phyloP scores from a whole-genome alignment of 2,329 filamentous ascomycete species.

The Curvularia sp. region DNA sequence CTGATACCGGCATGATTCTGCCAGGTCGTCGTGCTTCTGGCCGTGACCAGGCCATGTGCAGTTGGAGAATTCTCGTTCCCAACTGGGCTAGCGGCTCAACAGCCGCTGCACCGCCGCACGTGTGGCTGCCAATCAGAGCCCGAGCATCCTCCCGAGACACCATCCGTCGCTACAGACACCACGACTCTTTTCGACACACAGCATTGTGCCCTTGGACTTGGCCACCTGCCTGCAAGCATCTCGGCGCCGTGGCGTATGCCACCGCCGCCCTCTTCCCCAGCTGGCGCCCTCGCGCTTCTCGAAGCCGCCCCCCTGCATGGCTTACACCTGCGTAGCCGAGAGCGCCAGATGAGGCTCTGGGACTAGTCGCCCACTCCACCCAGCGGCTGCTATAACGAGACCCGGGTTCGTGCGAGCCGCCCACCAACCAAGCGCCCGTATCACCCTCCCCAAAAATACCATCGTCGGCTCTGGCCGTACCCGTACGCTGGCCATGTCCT shows the following conservation, averaged over 20 bases:
- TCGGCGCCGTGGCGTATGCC: no score
- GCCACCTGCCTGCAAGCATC: not conserved
- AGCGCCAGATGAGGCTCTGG: constrained; percentile 43
- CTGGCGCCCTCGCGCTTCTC: not conserved
- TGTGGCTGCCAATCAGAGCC: constrained; percentile 20
- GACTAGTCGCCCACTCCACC: constrained; percentile 25
- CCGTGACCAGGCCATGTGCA: constrained; percentile 11
- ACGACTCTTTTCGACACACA: not conserved
- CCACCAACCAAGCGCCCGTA: constrained; percentile 39
- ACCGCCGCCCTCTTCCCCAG: no score
- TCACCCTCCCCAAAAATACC: constrained; percentile 30
- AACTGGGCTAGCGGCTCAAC: constrained; percentile 15
- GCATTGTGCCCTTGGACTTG: not conserved
- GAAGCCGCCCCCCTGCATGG: not conserved
- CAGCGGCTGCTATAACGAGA: constrained; percentile 37
- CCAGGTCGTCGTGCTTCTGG: no score
- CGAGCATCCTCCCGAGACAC: constrained; percentile 6
- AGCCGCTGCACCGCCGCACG: constrained; percentile 45
- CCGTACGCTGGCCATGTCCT: constrained; percentile 13
- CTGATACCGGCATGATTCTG: no score
- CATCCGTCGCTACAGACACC: not conserved
- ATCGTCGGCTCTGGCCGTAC: constrained; percentile 18
- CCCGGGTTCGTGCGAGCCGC: constrained; percentile 16
- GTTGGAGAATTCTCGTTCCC: not conserved
- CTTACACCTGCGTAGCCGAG: constrained; percentile 10